A percentile compares a stretch with the other conserved stretches of the same genome.
phyloP scores from a whole-genome alignment of 192 early-diverging fungal genomes.

The Globomyces pollinis-pini region DNA sequence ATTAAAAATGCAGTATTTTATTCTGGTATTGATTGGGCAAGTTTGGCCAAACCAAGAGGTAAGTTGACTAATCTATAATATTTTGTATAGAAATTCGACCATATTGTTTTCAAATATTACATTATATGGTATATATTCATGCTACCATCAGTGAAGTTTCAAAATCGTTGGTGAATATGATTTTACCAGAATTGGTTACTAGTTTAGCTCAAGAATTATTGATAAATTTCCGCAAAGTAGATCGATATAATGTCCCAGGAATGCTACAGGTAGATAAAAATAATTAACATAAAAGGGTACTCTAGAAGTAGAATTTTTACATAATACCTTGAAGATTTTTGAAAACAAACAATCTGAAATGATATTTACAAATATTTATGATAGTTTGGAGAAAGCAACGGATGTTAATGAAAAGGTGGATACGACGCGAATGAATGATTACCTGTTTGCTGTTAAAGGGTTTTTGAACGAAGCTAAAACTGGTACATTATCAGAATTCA shows the following conservation, averaged over 20 bases:
- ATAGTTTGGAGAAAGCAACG: constrained; percentile 29
- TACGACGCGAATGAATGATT: constrained; percentile 24
- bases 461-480: constrained; percentile 48
- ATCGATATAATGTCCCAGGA: constrained; percentile 81
- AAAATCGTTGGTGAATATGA: constrained; percentile 65
- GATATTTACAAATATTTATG: constrained; percentile 68
- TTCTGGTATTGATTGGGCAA: constrained; percentile 83
- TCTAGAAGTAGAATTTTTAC: constrained; percentile 83
- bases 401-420: not conserved
- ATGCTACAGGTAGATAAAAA: constrained; percentile 65
- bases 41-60: constrained; percentile 67
- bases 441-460: constrained; percentile 39
- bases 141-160: constrained; percentile 81
- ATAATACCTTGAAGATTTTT: constrained; percentile 73
- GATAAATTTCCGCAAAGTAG: constrained; percentile 66
- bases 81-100: constrained; percentile 75
- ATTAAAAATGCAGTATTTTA: constrained; percentile 74
- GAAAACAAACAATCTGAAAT: constrained; percentile 56
- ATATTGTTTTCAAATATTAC: constrained; percentile 78
- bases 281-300: constrained; percentile 64
- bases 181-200: constrained; percentile 64
- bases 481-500: constrained; percentile 59
- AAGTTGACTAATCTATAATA: constrained; percentile 9
- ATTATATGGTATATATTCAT: constrained; percentile 82
- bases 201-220: constrained; percentile 75